Percentiles rank a stretch among this genome's conserved stretches.
phyloP scores from a whole-genome alignment of 1,284 basidiomycete species.

The Puccinia sorghi region DNA sequence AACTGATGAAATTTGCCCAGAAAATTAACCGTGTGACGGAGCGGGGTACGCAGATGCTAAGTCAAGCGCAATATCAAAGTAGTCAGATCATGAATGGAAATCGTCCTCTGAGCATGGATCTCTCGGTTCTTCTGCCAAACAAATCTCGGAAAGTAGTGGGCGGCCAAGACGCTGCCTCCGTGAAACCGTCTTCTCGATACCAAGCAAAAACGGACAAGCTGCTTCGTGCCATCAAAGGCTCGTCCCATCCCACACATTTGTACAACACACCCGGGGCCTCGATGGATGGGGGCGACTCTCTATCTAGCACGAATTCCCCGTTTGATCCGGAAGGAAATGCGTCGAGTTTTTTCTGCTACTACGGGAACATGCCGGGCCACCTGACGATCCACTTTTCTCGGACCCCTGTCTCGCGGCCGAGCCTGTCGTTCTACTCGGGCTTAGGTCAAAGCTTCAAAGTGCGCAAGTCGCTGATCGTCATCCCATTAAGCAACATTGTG shows the following conservation, averaged over 20 bases:
- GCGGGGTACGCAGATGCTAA: conserved; percentile 6
- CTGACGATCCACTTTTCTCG: conserved; percentile 23
- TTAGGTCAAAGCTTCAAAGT: conserved; percentile 14
- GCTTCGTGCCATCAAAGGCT: conserved; percentile 6
- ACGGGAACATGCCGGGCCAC: conserved; percentile 35
- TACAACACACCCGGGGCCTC: background rate
- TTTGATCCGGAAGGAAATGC: conserved; percentile 12
- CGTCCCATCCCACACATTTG: background rate
- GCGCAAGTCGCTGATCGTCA: background rate
- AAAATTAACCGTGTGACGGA: conserved; percentile 9
- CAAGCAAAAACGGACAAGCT: conserved; percentile 11
- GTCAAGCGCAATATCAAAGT: conserved; percentile 8
- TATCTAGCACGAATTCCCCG: conserved; percentile 8
- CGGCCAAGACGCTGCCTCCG: background rate
- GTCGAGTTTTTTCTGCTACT: conserved; percentile 36
- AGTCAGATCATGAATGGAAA: conserved; percentile 25
- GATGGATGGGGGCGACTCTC: background rate
- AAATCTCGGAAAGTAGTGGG: conserved; percentile 7
- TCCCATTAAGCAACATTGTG: conserved; percentile 25
- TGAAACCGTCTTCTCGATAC: conserved; percentile 5
- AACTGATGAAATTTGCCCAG: conserved; percentile 17
- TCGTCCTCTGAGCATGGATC: background rate
- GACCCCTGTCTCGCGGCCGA: background rate
- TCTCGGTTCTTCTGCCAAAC: background rate
- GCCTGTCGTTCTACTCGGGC: conserved; percentile 12